Evolutionary conservation across 2,329 filamentous ascomycete genomes (phyloP).

Genomic region (Talaromyces atroroseus): DNA sequence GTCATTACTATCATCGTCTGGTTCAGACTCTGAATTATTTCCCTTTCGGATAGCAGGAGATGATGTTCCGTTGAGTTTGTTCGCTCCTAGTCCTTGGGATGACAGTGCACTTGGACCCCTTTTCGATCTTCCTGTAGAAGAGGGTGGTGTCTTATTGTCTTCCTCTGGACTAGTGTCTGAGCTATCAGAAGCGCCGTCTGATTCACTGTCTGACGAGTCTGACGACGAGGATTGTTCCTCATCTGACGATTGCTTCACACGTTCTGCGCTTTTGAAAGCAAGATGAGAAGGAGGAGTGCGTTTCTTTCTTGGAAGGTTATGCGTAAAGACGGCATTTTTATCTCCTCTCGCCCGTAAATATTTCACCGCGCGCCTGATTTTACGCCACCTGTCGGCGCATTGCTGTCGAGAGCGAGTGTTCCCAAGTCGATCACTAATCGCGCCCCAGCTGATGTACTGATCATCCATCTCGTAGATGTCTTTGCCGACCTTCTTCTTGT

Average conservation of each 20-base stretch:
- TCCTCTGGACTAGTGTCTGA: conserved; percentile 2
- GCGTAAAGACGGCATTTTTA: conserved; percentile 19
- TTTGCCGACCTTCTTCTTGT: conserved; percentile 21
- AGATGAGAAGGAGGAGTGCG: neutral
- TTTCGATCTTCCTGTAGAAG: neutral
- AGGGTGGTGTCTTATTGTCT: neutral
- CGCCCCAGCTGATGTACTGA: conserved; percentile 26
- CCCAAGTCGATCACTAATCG: conserved; percentile 25
- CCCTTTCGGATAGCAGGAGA: neutral
- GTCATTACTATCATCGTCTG: neutral
- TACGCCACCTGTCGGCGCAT: conserved; percentile 37
- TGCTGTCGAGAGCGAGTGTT: conserved; percentile 34
- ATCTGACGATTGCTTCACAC: neutral
- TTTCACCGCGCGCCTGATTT: conserved; percentile 22
- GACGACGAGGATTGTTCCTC: neutral
- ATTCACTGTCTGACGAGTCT: neutral
- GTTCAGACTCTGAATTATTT: neutral
- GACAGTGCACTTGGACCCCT: neutral
- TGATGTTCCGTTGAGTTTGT: neutral
- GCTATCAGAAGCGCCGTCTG: neutral
- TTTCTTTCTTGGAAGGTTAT: neutral
- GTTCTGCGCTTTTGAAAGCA: neutral
- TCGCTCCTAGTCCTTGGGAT: neutral
- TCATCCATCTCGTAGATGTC: conserved; percentile 36
- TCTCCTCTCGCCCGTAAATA: conserved; percentile 19